Base-by-base conservation (phyloP, 2,329 filamentous ascomycete genomes). In the Fusarium sp. region DNA sequence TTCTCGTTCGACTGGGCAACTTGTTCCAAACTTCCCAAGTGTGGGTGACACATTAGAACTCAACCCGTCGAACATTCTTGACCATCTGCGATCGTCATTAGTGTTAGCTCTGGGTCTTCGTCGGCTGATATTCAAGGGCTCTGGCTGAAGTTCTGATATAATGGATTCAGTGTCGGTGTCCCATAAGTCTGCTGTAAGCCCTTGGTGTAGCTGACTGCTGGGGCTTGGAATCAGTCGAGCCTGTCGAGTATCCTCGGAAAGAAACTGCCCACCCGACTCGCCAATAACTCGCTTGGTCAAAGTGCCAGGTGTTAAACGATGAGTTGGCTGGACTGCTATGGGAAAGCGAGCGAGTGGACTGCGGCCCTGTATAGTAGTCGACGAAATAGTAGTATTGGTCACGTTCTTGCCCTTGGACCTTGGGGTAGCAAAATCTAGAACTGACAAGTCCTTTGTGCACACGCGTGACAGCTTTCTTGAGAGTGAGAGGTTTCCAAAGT, bases 311-410 rank as follows among this genome's bases (percentile, higher is more conserved):
- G 73, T 75, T 15, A 75, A 62, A 17, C 73, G 69, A 17, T 69
- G 60, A 23, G 54, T 65, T 43, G 61, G 64, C 20, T 71, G 57
- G 17, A 66, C 49, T n/a, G 63, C 53, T n/a, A 76, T 75, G 7
- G 74, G 73, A n/a, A 75, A 75, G 32, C 69, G 72, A 21, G 68
- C 72, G 43, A 76, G 40, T 6, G 73, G 71, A 5, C 71, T 73
- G 19, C 42, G 53, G n/a, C 50, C 45, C 15, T 65, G 65, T 6
- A 64, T 20, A 14, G 63, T 67, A 21, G 34, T 59, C 49, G 61
- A 28, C 9, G 67, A 60, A 9, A 48, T 20, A 39, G 60, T 64
- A 28, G 48, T 69, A 21, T 64, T 56, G 14, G 67, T 59, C 10
- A 65, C 12, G 3, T 43, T 43, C 39, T 36, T 56, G 32, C 38